These are phyloP conservation scores for Ascochyta fabae DNA, from an alignment of 2,329 filamentous ascomycete species.

Conservation along the genomic window DNA sequence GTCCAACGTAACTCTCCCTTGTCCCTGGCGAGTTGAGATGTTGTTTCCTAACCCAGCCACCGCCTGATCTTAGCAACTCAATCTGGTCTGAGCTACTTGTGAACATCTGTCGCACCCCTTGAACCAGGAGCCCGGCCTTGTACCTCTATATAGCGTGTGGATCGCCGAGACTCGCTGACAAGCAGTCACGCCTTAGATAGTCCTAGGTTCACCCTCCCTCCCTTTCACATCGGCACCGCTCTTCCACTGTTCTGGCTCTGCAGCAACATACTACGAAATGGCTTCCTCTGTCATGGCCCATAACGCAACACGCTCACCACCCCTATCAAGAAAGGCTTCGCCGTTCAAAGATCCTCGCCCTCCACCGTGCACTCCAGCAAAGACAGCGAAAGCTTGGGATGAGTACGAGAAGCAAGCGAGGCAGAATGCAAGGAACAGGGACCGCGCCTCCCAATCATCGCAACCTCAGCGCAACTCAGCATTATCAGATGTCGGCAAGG, in stretches of 20 bases:
- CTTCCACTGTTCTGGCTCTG: conserved; percentile 16
- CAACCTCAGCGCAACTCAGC: conserved; percentile 29
- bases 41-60: conserved; percentile 15
- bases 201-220: conserved; percentile 22
- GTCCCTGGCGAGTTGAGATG: conserved; percentile 7
- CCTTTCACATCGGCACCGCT: conserved; percentile 21
- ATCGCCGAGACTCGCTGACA: conserved; percentile 36
- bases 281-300: conserved; percentile 25
- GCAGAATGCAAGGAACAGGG: conserved; percentile 41
- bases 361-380: conserved; percentile 34
- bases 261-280: conserved; percentile 11
- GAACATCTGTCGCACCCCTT: conserved; percentile 46
- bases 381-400: conserved; percentile 45
- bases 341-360: conserved; percentile 38
- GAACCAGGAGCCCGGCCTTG: conserved; percentile 32
- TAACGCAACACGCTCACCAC: conserved; percentile 29
- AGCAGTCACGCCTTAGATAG: conserved; percentile 31
- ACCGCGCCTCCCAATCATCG: conserved; percentile 22
- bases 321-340: conserved; percentile 33
- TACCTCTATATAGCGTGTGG: conserved; percentile 44
- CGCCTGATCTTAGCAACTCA: conserved; percentile 19
- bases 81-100: conserved; percentile 32
- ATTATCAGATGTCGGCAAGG: conserved; percentile 27
- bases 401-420: conserved; percentile 42
- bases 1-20: conserved; percentile 40